Evolutionary conservation across 257 asterid species (phyloP).

Genomic region (Solanum raphanifolium): DNA sequence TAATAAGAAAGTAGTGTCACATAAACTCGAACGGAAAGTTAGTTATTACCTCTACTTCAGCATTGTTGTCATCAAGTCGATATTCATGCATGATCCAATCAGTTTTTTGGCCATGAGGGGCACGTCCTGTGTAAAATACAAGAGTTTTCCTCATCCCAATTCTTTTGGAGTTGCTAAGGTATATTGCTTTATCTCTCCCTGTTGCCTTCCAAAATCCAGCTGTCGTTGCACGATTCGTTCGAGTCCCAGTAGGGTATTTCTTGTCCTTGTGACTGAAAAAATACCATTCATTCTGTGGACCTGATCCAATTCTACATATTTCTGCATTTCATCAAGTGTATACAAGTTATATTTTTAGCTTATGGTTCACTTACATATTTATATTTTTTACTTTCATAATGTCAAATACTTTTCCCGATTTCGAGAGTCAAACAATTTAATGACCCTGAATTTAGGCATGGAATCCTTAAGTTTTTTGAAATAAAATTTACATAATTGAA

Average conservation of each 20-base stretch:
- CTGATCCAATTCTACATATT: conserved; percentile 76
- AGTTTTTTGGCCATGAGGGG: conserved; percentile 78
- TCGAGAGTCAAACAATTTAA: too few species aligned
- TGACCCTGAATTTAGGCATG: too few species aligned
- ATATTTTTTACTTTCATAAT: background rate
- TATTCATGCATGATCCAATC: conserved; percentile 95
- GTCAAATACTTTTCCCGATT: background rate
- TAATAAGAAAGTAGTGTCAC: background rate
- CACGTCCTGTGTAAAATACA: conserved; percentile 80
- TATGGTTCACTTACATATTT: background rate
- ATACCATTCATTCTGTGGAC: conserved; percentile 79
- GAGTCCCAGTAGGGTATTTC: conserved; percentile 76
- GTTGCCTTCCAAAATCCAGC: conserved; percentile 92
- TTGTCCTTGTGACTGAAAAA: conserved; percentile 83
- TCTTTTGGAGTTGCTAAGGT: conserved; percentile 34
- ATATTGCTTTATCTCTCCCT: conserved; percentile 66
- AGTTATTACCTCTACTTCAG: conserved; percentile 25
- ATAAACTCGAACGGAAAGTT: too few species aligned
- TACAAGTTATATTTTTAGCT: background rate
- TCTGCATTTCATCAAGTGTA: conserved; percentile 21
- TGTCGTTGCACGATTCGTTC: conserved; percentile 67
- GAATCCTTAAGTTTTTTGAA: too few species aligned
- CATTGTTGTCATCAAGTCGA: conserved; percentile 50
- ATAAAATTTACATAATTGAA: too few species aligned
- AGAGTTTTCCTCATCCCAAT: conserved; percentile 86